Conservation (phyloP, 169 alveolate species). For the Plasmodium coatneyi region DNA sequence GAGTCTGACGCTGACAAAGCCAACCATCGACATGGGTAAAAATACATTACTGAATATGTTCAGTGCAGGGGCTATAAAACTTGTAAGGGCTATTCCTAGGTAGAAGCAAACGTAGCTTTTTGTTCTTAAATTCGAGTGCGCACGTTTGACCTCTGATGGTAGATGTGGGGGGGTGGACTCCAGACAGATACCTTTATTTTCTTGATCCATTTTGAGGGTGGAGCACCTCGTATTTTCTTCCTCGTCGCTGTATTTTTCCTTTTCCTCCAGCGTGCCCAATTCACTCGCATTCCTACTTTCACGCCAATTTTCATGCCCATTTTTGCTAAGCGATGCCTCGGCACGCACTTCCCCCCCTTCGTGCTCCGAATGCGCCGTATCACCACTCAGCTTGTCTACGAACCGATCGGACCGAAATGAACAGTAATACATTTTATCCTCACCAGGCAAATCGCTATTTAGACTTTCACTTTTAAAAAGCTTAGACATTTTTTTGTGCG, state of each 20-base stretch:
- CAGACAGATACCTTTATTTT: background rate
- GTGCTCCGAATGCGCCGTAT: background rate
- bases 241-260: slow-evolving; percentile 4
- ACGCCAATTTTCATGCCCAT: background rate
- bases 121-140: background rate
- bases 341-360: background rate
- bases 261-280: background rate
- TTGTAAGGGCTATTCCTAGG: slow-evolving; percentile 31
- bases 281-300: background rate
- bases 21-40: slow-evolving; percentile 45
- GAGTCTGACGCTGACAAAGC: slow-evolving; percentile 41
- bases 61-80: slow-evolving; percentile 24
- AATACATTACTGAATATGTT: slow-evolving; percentile 16
- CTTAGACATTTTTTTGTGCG: background rate
- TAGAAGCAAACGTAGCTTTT: slow-evolving; percentile 22
- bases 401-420: slow-evolving; percentile 3
- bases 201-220: background rate
- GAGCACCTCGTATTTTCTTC: slow-evolving; percentile 4
- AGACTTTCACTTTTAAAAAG: background rate
- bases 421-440: background rate
- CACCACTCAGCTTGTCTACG: background rate
- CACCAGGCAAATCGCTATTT: background rate
- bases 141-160: background rate
- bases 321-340: background rate
- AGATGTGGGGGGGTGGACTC: background rate